Base-by-base conservation (phyloP, 768 basidiomycete genomes). In the Pleurotus sapidus region DNA sequence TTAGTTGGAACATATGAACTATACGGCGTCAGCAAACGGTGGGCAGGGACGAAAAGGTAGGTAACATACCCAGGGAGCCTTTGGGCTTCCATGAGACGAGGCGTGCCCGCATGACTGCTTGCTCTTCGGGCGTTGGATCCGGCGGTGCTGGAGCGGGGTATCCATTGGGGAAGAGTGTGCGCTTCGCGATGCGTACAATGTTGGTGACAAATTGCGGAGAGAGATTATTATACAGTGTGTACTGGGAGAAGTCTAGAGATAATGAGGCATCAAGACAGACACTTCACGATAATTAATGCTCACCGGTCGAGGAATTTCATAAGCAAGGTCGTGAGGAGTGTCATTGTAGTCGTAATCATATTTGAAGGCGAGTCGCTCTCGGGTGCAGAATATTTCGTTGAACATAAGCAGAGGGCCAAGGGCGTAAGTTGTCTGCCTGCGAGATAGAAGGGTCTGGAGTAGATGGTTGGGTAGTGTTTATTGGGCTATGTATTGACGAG, bases 151-250 rank as follows among this genome's bases (percentile, higher is more conserved):
- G 84, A 0, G 82, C 90, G 1, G 93, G 94, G 71, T 92, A 93
- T 12, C 96, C 95, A 60, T 86, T 86, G 3, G 96, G 95, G 67
- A 96, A 98, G 24, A 98, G 77, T 6, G 87, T 80, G 7, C 79
- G 79, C 63, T 91, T 92, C 12, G 84, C 72, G 4, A 78, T 65
- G 38, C 83, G 80, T 38, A 86, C 74, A 24, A 81, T 68, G 30
- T 74, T 75, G 17, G 87, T 76, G 23, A 91, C 68, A 49, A 81
- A 79, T 4, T 74, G 59, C 4, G 83, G 74, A 1, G 84, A 74
- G 56, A 89, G 72, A 17, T 79, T 70, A 0, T 74, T 75, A 60
- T 79, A 77, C 48, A 97, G 72, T 49, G 91, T 64, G 65, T 89
- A 82, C n/a, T 0, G 86, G 87, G 24, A 95, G 74, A 59, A 94